Base-by-base conservation (phyloP, 2,329 filamentous ascomycete genomes). In the Trichophyton schoenleinii region DNA sequence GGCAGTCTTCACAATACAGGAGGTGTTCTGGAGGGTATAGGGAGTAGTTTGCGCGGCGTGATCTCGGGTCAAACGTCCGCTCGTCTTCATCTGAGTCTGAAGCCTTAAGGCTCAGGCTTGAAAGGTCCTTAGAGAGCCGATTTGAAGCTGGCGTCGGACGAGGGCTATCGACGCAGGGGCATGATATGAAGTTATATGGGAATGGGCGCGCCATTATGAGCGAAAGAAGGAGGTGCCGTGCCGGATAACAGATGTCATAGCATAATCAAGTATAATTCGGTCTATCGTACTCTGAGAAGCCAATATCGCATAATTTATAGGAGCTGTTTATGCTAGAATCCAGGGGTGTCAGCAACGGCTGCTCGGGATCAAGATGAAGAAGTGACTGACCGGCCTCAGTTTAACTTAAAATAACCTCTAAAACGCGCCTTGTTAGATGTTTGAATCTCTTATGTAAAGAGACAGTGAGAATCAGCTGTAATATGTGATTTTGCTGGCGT, bases 1-100 rank as follows among this genome's bases (percentile, higher is more conserved):
- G 90, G 73, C 94, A 99, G 72, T 97, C 94, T 71, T 96, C 92
- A 78, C 94, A 99, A 78, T 95, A 99, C 46, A 97, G 82, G 28
- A 99, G 83, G 71, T 96, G 87, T 70, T 97, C 92, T 52, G 96
- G 85, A 0, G 94, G 92, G 70, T 92, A 96, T 36, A 99, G 80
- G 66, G 90, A 91, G 79, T 90, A 97, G 73, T 91, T 94, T 62
- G 94, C 88, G 42, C 91, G 86, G 15, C 88, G 83, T 63, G 87
- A 86, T 68, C 88, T 85, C 1, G 94, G 91, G 71, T 99, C 88
- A 73, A 99, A 96, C 3, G 89, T 87, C 64, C 82, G 80, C 62
- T 89, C 88, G 66, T 90, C 87, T 63, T 88, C 85, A 58, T 89
- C 85, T 31, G 82, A 77, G 2, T 76, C 75, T 6, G 73, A 69